Evolutionary conservation across 805 yeast genomes (phyloP).

Genomic region (Zygosaccharomyces bailii): DNA sequence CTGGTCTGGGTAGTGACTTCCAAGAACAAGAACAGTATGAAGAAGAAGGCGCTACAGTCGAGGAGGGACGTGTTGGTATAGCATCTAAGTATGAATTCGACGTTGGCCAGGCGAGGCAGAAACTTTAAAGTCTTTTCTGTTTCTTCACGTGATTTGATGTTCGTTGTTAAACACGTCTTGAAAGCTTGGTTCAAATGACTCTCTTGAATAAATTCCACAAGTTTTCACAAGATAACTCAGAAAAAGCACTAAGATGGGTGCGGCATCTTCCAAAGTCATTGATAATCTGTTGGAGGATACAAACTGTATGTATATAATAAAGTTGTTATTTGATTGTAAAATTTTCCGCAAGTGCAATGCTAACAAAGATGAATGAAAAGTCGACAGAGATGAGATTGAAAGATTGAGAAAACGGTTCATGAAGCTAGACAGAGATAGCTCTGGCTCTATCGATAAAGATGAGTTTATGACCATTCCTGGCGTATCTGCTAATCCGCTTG

Average conservation of each 20-base stretch:
- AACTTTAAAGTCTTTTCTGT: background rate
- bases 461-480: conserved; percentile 95
- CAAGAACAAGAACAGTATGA: conserved; percentile 42
- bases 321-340: background rate
- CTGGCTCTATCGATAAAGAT: conserved; percentile 85
- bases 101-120: conserved; percentile 3
- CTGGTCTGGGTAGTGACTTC: conserved; percentile 88
- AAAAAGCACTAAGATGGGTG: conserved; percentile 46
- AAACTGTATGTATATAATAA: conserved; percentile 48
- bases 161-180: background rate
- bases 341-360: conserved; percentile 1
- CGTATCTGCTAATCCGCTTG: conserved; percentile 83
- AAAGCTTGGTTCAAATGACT: background rate
- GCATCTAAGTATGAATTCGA: conserved; percentile 78
- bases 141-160: background rate
- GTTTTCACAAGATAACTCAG: background rate
- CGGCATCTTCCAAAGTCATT: conserved; percentile 54
- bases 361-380: conserved; percentile 34
- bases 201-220: background rate
- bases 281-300: conserved; percentile 79
- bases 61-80: conserved; percentile 80
- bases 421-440: conserved; percentile 90
- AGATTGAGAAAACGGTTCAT: conserved; percentile 87
- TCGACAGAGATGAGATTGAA: conserved; percentile 88
- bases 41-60: conserved; percentile 72